Percentiles rank a stretch among this genome's conserved stretches.
Conservation (phyloP, 2,329 filamentous ascomycete species). For the Aschersonia sp. region DNA sequence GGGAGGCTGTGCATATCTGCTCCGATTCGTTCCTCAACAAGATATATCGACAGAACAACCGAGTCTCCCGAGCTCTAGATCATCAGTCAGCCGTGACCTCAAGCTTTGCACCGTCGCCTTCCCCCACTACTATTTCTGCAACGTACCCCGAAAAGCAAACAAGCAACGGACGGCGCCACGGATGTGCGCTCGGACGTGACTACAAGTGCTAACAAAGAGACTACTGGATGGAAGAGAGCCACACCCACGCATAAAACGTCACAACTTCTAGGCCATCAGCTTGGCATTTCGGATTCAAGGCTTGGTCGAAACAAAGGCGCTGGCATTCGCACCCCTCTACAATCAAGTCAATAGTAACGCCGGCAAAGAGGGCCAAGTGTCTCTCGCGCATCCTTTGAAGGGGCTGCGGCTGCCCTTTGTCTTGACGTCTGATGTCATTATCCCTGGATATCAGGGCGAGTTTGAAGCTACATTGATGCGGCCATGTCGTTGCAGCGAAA, state of each 20-base stretch:
- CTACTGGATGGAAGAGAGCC: neutral
- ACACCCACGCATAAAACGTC: neutral
- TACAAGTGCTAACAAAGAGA: neutral
- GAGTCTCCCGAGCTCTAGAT: too few species aligned
- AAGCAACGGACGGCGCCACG: neutral
- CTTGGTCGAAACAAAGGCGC: neutral
- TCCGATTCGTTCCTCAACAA: too few species aligned
- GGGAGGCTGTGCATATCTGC: too few species aligned
- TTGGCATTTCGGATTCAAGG: neutral
- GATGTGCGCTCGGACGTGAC: slow-evolving; percentile 2
- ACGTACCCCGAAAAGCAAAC: neutral
- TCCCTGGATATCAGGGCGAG: neutral
- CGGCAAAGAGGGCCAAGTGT: neutral
- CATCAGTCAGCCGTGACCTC: too few species aligned
- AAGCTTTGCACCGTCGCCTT: neutral
- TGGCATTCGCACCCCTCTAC: neutral
- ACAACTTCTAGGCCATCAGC: neutral
- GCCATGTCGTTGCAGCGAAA: too few species aligned
- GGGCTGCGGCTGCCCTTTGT: neutral
- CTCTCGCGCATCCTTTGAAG: too few species aligned
- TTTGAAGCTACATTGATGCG: neutral
- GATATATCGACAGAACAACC: too few species aligned
- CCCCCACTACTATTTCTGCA: neutral
- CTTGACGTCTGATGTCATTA: neutral
- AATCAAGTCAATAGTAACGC: neutral